A percentile compares a stretch with the other conserved stretches of the same genome.
Conservation (phyloP, 805 yeast species). For the Yarrowia sp. region DNA sequence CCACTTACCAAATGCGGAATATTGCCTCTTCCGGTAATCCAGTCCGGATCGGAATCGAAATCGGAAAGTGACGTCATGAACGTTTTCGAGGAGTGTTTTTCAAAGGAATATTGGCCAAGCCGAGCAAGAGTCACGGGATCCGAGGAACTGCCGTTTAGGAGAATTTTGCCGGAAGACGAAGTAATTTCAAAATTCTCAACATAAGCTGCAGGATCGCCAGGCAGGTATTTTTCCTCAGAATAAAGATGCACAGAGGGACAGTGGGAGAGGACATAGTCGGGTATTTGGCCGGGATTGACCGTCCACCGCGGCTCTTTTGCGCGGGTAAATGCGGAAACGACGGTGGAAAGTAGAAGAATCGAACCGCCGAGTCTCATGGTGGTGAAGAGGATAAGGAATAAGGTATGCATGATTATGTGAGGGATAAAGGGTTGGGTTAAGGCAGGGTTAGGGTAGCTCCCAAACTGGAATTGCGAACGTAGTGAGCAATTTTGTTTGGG, state of each 20-base stretch:
- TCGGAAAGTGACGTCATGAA: constrained; percentile 73
- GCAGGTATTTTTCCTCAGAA: constrained; percentile 85
- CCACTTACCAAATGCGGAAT: constrained; percentile 78
- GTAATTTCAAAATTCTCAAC: constrained; percentile 70
- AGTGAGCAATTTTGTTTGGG: too few species aligned
- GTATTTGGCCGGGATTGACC: constrained; percentile 42
- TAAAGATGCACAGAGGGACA: constrained; percentile 83
- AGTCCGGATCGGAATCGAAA: constrained; percentile 75
- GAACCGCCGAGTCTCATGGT: background rate
- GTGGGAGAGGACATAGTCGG: constrained; percentile 46
- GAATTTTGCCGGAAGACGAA: constrained; percentile 45
- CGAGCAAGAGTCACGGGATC: constrained; percentile 44
- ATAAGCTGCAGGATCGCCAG: constrained; percentile 77
- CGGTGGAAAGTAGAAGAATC: background rate
- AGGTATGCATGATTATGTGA: constrained; percentile 35
- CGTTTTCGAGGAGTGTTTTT: constrained; percentile 49
- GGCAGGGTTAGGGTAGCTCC: too few species aligned
- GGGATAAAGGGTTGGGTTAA: too few species aligned
- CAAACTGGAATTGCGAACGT: too few species aligned
- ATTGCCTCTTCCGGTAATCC: constrained; percentile 79
- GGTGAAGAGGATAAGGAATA: background rate
- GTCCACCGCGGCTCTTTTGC: constrained; percentile 4
- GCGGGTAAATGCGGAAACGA: too few species aligned
- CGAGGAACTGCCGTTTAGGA: constrained; percentile 42
- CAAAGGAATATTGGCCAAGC: constrained; percentile 40